Evolutionary conservation across 2,329 filamentous ascomycete species (phyloP), one percentile per base, ranked within the genome.

Genomic region (Cordyceps farinosa): DNA sequence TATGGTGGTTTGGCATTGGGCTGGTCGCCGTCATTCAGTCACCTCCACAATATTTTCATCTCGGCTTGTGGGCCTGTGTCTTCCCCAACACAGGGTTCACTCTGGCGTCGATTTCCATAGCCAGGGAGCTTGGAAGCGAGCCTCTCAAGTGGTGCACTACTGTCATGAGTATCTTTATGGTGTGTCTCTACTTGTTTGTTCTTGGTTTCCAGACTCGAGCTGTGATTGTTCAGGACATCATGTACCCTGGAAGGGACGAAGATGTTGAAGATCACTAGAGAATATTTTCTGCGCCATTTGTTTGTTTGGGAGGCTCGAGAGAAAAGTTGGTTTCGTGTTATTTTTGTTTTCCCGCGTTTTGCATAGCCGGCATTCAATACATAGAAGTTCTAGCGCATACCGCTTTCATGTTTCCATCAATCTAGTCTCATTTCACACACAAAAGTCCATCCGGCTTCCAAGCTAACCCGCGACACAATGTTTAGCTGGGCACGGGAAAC

Each of bases 31-130:
- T 77, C 17, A 60, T 71, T n/a, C 64, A 75, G 17, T 70, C 74
- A 67, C 70, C 76, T 11, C 79, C 77, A 5, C 77, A 82, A 68
- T 79, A 78, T 70, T 87, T 87, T 67, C 82, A 86, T 65, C 76
- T 88, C 2, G 84, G 84, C 1, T 88, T 85, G 85, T 89, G 84
- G 82, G 84, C 85, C 0, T 81, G 85, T 72, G 82, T 87, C 10
- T 87, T 87, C 72, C 84, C 84, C 52, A 87, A 87, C 71, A 83
- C 81, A 0, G 84, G 84, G 4, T 87, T 87, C 68, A 81, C 80
- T 4, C 74, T 87, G 53, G 81, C 81, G 2, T 85, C 83, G 0
- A 84, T 86, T 56, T 75, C 80, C 7, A 81, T 87, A 29, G 82
- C 79, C 1, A 78, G 79, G 5, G 77, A 79, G 42, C 75, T 87